Evolutionary conservation across 352 stramenopile genomes (phyloP).

Genomic region (Thalassiosira gravida): DNA sequence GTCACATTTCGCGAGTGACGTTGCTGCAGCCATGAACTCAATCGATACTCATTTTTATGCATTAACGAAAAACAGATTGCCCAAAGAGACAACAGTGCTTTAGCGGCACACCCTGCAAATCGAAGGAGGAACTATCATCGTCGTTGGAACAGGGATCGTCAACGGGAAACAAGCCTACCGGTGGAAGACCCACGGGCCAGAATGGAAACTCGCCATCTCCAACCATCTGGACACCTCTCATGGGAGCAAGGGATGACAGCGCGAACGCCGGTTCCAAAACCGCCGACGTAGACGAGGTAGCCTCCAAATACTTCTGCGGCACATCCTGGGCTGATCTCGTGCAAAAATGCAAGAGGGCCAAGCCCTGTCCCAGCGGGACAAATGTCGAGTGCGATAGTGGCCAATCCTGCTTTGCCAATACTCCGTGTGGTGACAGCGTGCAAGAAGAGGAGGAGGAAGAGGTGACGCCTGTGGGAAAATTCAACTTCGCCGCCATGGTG

Average conservation of each 20-base stretch:
- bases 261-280: not conserved
- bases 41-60: not conserved
- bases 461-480: slow-evolving; percentile 16
- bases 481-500: slow-evolving; percentile 63
- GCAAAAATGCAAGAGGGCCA: slow-evolving; percentile 60
- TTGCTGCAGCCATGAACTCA: not conserved
- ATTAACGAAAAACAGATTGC: slow-evolving; percentile 30
- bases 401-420: slow-evolving; percentile 81
- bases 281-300: slow-evolving; percentile 32
- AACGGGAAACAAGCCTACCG: not conserved
- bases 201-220: slow-evolving; percentile 17
- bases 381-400: slow-evolving; percentile 70
- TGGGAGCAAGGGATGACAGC: slow-evolving; percentile 16
- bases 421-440: slow-evolving; percentile 56
- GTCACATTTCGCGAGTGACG: not conserved
- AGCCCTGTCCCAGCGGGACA: slow-evolving; percentile 75
- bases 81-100: slow-evolving; percentile 60
- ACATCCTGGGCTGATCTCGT: slow-evolving; percentile 72
- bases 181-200: slow-evolving; percentile 8
- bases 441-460: slow-evolving; percentile 37
- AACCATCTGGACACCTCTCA: slow-evolving; percentile 36
- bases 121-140: slow-evolving; percentile 25
- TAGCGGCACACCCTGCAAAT: slow-evolving; percentile 47
- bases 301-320: slow-evolving; percentile 83
- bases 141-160: not conserved